These are phyloP conservation scores for Cutaneotrichosporon sp. DNA, from an alignment of 1,284 basidiomycete species.

Conservation along the genomic window DNA sequence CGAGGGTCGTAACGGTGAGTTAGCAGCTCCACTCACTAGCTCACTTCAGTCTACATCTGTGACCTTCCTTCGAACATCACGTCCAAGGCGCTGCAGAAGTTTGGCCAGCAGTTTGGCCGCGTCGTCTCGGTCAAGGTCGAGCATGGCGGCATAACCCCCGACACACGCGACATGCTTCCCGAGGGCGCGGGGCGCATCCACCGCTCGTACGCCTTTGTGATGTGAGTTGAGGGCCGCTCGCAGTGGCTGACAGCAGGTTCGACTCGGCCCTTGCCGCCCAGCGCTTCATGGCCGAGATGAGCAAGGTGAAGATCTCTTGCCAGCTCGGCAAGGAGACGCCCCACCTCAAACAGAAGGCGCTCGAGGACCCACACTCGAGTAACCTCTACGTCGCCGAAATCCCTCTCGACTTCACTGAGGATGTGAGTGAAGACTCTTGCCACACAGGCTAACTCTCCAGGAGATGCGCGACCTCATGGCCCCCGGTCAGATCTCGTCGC, in stretches of 20 bases:
- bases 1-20: conserved; percentile 32
- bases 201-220: conserved; percentile 30
- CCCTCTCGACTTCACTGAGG: conserved; percentile 21
- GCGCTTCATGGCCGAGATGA: conserved; percentile 24
- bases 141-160: not conserved
- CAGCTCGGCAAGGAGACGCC: conserved; percentile 40
- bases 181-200: conserved; percentile 1
- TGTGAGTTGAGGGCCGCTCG: conserved; percentile 17
- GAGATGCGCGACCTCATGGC: conserved; percentile 24
- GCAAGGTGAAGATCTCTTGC: conserved; percentile 15
- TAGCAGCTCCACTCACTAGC: not conserved
- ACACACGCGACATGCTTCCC: conserved; percentile 12
- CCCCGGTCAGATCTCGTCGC: conserved; percentile 28
- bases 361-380: conserved; percentile 35
- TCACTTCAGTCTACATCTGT: conserved; percentile 29
- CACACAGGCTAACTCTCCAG: conserved; percentile 17
- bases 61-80: conserved; percentile 15
- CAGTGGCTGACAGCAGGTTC: conserved; percentile 22
- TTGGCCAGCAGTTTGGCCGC: conserved; percentile 26
- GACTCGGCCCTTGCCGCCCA: conserved; percentile 22
- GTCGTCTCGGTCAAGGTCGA: conserved; percentile 28
- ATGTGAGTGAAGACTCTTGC: conserved; percentile 16
- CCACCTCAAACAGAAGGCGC: conserved; percentile 33
- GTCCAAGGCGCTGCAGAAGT: conserved; percentile 19
- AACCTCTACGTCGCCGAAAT: conserved; percentile 42